Percentiles rank a stretch among this genome's conserved stretches.
These are phyloP conservation scores for Saussurea involucrata DNA, from an alignment of 129 eudicot species.

Conservation along the genomic window DNA sequence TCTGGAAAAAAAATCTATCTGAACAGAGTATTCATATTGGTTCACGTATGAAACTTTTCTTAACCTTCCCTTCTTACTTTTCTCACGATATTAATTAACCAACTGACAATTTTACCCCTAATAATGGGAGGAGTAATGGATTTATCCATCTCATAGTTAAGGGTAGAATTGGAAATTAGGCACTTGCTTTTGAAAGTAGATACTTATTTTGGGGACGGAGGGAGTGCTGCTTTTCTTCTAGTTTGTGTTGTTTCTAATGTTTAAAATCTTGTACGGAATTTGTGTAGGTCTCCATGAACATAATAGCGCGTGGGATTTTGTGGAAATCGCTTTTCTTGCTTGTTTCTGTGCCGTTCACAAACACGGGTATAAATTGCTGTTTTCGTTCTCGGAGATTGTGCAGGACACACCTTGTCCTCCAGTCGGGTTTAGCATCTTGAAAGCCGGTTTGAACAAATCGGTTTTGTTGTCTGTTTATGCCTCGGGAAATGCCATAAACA, in stretches of 20 bases:
- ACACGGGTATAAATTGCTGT: slow-evolving; percentile 47
- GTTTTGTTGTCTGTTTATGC: slow-evolving; percentile 47
- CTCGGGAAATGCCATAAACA: slow-evolving; percentile 28
- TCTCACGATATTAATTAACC: not conserved
- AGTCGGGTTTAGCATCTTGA: slow-evolving; percentile 48
- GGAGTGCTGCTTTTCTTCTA: slow-evolving; percentile 9
- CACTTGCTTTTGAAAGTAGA: not conserved
- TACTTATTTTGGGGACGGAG: not conserved
- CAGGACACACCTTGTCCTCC: slow-evolving; percentile 50
- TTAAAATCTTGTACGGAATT: slow-evolving; percentile 3
- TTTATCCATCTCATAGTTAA: not conserved
- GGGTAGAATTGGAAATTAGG: not conserved
- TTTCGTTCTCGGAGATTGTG: slow-evolving; percentile 47
- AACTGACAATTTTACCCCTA: not conserved
- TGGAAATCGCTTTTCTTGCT: slow-evolving; percentile 45
- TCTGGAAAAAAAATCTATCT: too few relatives aligned
- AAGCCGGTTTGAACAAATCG: slow-evolving; percentile 53
- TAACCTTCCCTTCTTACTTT: too few relatives aligned
- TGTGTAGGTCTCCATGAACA: slow-evolving; percentile 39
- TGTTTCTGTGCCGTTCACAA: slow-evolving; percentile 48
- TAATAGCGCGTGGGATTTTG: slow-evolving; percentile 35
- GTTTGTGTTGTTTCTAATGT: not conserved
- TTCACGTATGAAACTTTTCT: too few relatives aligned
- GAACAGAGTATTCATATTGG: too few relatives aligned
- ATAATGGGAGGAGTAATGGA: not conserved